Evolutionary conservation across 2,329 filamentous ascomycete genomes (phyloP), one percentile per base, ranked within the genome.

Genomic region (Botrytis fabae): DNA sequence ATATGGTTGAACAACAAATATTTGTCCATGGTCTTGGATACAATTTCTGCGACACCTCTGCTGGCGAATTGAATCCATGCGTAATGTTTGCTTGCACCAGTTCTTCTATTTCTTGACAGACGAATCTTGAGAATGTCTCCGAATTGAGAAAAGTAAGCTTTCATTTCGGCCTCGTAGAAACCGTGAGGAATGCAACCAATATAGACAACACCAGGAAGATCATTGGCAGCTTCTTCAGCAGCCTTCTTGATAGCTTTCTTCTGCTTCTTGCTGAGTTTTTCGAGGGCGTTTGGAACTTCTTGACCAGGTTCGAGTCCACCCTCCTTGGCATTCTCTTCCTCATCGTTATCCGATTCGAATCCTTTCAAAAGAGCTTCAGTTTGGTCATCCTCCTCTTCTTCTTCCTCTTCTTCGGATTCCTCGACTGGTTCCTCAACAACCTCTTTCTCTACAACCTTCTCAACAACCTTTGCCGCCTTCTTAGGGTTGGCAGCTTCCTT

Each of bases 131-230:
- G 89, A 79, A 99, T 94, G 22, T 89, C 86, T 78, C 96, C 96
- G 78, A 99, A 99, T 83, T 99, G 96, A 71, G 90, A 89, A 81
- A 98, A 97, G 86, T 98, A 99, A 76, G 91, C 90, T 78, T 90
- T 90, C 92, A 99, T 97, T 84, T 98, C 92, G 80, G 94, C 89
- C 85, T 99, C 96, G 86, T 95, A 98, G 89, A 99, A 99, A 84
- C 96, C 93, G 84, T 96, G 93, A 57, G 95, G 95, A 74, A 97
- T 91, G 76, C 94, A 93, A 81, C 93, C 94, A 79, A 99, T 87
- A 84, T 97, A 98, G 80, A 98, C 87, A 59, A 96, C 91, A 64
- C 95, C 95, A 1, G 93, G 89, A 69, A 88, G 87, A 64, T 87
- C 85, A 73, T 85, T 84, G 32, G 80, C 79, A 44, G 85, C 83